These are phyloP conservation scores for Anisodus tanguticus DNA, from an alignment of 257 asterid species.

Conservation along the genomic window DNA sequence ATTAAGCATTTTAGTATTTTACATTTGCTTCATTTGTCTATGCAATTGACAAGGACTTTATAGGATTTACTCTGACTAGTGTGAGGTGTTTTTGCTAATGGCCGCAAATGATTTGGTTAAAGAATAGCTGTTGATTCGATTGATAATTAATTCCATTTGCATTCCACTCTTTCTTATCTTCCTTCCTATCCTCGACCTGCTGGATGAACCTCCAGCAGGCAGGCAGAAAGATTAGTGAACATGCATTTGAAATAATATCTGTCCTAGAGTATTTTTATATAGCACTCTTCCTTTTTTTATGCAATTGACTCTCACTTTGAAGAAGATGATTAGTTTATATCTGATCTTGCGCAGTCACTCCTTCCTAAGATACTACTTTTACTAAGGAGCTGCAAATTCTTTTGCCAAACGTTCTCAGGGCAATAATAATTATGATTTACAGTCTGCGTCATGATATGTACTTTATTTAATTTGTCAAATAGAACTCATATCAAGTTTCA, in stretches of 20 bases:
- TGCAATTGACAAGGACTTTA: not conserved
- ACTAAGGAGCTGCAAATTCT: no score
- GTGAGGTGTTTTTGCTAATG: not conserved
- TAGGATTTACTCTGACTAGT: not conserved
- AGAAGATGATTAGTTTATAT: no score
- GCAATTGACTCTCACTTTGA: no score
- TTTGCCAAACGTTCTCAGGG: no score
- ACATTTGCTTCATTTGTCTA: not conserved
- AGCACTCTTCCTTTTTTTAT: no score
- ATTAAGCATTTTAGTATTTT: not conserved
- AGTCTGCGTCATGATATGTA: no score
- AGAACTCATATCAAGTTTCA: not conserved
- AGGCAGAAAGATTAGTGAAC: not conserved
- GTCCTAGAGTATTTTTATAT: not conserved
- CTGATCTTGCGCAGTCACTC: no score
- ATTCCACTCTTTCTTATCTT: no score
- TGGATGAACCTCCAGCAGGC: not conserved
- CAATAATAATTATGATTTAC: no score
- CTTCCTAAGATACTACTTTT: no score
- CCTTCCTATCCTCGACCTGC: not conserved
- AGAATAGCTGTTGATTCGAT: not conserved
- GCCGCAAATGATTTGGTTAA: not conserved
- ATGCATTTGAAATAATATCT: not conserved
- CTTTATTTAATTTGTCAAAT: not conserved
- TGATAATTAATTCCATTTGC: not conserved